Evolutionary conservation across 306 rosid species (phyloP), one percentile per base, ranked within the genome.

Genomic region (Corylus americana): DNA sequence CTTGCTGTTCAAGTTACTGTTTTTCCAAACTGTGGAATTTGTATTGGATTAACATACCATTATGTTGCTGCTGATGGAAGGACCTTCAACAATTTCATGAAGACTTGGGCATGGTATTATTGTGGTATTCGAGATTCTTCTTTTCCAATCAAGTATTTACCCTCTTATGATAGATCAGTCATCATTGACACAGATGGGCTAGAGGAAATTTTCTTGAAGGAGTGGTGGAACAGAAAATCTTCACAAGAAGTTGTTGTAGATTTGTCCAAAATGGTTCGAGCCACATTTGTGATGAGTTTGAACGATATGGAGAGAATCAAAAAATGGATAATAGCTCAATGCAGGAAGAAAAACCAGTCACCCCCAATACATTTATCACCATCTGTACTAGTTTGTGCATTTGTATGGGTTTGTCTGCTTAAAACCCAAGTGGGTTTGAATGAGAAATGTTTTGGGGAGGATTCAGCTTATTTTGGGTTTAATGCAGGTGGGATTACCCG

Each of bases 401-500:
- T 78, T 55, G 0, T 82, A 0, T 88, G 94, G 94, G 80, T 90
- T 70, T 84, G 90, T 73, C 62, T 86, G 54, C 22, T 76, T 2
- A 84, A 88, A 77, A 59, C 74, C 20, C 82, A 88, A 64, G 71
- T 55, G 44, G 7, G 35, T n/a, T 20, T 27, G 42, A 71, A 50
- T 47, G 45, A 10, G 20, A 22, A 53, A 25, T 42, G 9, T 14
- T 5, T 4, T 2, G 47, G 31, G 55, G 45, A 81, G 13, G 87
- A 81, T 61, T 79, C 62, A 8, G 54, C 29, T 55, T 81, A 81
- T 45, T 90, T 88, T 35, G 90, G 86, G 71, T 90, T 86, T 44
- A 64, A 82, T n/a, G 91, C 89, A 0, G 89, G 93, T 2, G 93
- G 87, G 0, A 54, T 90, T 62, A 84, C 87, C 62, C 83, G 90